Conservation (phyloP, 2,329 filamentous ascomycete genomes). For the Cladosporium sp. region DNA sequence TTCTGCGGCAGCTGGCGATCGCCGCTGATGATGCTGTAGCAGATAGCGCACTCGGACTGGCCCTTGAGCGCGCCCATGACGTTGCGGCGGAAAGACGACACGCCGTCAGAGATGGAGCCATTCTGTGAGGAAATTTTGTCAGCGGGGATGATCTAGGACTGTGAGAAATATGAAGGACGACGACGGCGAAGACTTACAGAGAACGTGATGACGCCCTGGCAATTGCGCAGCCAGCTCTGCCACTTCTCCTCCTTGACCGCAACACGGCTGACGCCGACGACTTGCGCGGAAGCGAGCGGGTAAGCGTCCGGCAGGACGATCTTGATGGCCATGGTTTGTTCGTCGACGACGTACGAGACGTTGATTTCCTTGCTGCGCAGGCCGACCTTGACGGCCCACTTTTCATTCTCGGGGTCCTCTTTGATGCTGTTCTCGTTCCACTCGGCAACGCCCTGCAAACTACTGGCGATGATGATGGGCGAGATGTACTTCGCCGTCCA, state of each 20-base stretch:
- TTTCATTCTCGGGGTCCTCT: conserved; percentile 48
- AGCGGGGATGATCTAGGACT: conserved; percentile 1
- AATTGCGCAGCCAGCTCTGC: conserved; percentile 85
- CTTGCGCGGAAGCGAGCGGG: conserved; percentile 75
- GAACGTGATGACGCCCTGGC: conserved; percentile 90
- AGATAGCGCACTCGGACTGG: conserved; percentile 93
- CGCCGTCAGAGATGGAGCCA: conserved; percentile 81
- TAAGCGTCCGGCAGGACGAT: conserved; percentile 79
- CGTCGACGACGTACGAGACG: conserved; percentile 84
- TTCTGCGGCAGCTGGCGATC: conserved; percentile 92
- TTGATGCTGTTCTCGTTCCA: conserved; percentile 57
- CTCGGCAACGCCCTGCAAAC: conserved; percentile 64
- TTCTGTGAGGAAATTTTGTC: conserved; percentile 51
- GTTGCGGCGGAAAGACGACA: conserved; percentile 82
- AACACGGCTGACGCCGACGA: conserved; percentile 77
- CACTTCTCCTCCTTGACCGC: conserved; percentile 89
- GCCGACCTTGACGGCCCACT: conserved; percentile 69
- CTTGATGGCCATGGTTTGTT: conserved; percentile 78
- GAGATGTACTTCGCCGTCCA: conserved; percentile 88
- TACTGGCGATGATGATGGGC: conserved; percentile 64
- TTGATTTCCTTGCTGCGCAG: conserved; percentile 72
- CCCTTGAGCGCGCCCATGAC: conserved; percentile 86
- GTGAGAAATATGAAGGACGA: background rate
- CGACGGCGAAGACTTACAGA: conserved; percentile 52
- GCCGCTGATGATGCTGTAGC: conserved; percentile 87